Percentiles rank a stretch among this genome's conserved stretches.
These are phyloP conservation scores for Basidiobolus meristosporus DNA, from an alignment of 371 early-diverging fungal species.

Conservation along the genomic window DNA sequence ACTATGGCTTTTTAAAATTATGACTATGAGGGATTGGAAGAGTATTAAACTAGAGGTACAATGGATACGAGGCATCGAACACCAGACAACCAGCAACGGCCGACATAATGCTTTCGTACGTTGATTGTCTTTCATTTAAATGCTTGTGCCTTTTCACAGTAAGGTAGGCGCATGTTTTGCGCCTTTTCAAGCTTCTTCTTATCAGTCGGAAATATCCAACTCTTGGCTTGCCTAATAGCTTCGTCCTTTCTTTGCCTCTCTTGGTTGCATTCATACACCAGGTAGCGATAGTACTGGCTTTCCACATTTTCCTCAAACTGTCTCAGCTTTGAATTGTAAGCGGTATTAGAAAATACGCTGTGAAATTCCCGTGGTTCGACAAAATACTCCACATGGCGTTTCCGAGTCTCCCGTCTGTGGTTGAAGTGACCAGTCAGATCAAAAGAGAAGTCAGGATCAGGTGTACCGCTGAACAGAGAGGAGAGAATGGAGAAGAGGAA, in stretches of 20 bases:
- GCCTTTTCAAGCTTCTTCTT: slow-evolving; percentile 17
- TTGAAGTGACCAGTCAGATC: slow-evolving; percentile 6
- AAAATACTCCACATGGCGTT: slow-evolving; percentile 21
- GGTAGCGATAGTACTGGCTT: slow-evolving; percentile 11
- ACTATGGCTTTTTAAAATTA: too few species aligned
- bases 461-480: slow-evolving; percentile 13
- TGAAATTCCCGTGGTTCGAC: slow-evolving; percentile 18
- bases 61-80: too few species aligned
- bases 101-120: too few species aligned
- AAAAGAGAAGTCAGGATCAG: slow-evolving; percentile 15
- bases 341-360: slow-evolving; percentile 1
- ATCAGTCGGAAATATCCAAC: slow-evolving; percentile 23
- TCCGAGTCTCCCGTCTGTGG: slow-evolving; percentile 9
- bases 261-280: slow-evolving; percentile 15
- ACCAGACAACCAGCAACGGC: too few species aligned
- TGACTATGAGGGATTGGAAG: too few species aligned
- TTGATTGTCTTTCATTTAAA: too few species aligned
- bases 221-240: slow-evolving; percentile 16
- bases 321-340: slow-evolving; percentile 6
- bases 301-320: slow-evolving; percentile 23
- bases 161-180: slow-evolving; percentile 14
- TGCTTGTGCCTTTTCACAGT: slow-evolving; percentile 13
- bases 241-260: slow-evolving; percentile 16
- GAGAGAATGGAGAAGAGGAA: slow-evolving; percentile 23
- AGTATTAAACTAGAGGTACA: too few species aligned